These are phyloP conservation scores for Phytophthora ramorum DNA, from an alignment of 352 stramenopile genomes.

Conservation along the genomic window DNA sequence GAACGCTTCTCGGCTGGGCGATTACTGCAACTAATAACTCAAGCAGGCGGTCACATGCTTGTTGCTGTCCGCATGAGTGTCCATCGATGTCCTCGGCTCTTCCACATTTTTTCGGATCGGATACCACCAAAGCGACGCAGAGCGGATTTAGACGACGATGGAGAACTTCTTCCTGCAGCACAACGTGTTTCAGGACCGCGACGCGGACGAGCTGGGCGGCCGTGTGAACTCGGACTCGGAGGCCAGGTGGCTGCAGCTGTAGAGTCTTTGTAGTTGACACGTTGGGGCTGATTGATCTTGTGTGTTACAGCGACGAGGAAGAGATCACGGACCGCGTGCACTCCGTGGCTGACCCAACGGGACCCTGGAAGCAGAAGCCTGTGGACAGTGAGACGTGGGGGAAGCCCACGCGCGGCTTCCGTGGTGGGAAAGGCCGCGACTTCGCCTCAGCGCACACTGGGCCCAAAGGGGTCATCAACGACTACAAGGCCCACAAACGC, in stretches of 20 bases:
- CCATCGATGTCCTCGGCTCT: constrained; percentile 8
- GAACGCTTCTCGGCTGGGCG: too few relatives aligned
- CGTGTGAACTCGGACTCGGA: constrained; percentile 76
- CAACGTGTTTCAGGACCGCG: constrained; percentile 74
- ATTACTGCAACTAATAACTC: neutral
- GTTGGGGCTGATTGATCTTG: constrained; percentile 5
- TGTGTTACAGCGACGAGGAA: constrained; percentile 46
- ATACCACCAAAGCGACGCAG: constrained; percentile 9
- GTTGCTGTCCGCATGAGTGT: constrained; percentile 2
- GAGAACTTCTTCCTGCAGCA: constrained; percentile 87
- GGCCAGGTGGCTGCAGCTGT: constrained; percentile 46
- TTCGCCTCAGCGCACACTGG: constrained; percentile 77
- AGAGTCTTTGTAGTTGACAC: neutral
- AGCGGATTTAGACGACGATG: constrained; percentile 47
- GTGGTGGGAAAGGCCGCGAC: constrained; percentile 41
- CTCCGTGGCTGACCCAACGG: constrained; percentile 73
- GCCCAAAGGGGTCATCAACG: constrained; percentile 83
- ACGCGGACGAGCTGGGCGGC: constrained; percentile 66
- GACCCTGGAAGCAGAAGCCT: constrained; percentile 68
- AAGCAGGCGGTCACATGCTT: neutral
- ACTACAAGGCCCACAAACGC: constrained; percentile 85
- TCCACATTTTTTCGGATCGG: constrained; percentile 23
- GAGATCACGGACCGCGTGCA: constrained; percentile 66
- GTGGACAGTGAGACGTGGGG: constrained; percentile 60
- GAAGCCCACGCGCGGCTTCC: constrained; percentile 33